Base-by-base conservation (phyloP, 2,329 filamentous ascomycete genomes). In the Verruconis gallopava region DNA sequence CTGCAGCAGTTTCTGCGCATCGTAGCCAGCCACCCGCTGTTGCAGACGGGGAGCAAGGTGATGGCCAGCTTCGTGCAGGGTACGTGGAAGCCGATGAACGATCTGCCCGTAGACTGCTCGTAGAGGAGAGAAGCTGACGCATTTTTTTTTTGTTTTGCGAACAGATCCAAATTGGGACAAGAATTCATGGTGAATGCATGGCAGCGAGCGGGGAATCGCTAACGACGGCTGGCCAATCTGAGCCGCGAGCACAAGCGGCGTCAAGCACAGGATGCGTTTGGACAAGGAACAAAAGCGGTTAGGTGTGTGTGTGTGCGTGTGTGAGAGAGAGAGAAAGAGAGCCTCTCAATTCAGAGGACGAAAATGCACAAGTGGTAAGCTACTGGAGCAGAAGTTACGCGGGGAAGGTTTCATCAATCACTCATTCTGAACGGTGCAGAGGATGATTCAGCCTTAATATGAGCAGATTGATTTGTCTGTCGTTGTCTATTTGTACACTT, bases 41-140 rank as follows among this genome's bases (percentile, higher is more conserved):
- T 98, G 64, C 91, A 98, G 74, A 98, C 91, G 21, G 91, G 91
- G 40, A 95, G 86, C 63, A 94, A 96, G 66, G 91, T 98, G 45
- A 65, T 98, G 54, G 89, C 88, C 11, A 84, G 85, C 21, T 98
- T 96, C 68, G 88, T 98, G 56, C 91, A 98, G 67, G 91, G 88
- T 93, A 57, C 55, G 72, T 64, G 21, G 30, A 6, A 39, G 9
- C 22, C 13, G 12, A 37, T n/a, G 6, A 17, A 6, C 28, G 14
- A 17, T 9, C 36, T 14, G 17, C 15, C 19, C 21, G 37, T n/a
- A n/a, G 32, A 20, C 13, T 9, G 13, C 5, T 42, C 15, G 25
- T 28, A 15, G 5, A 3, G 30, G 14, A 5, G 25, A 21, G 17
- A 15, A 19, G 28, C 22, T 11, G 33, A 25, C 2, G 21, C n/a